Evolutionary conservation across 345 rosid species (phyloP).

Genomic region (Rhodamnia rubescens): DNA sequence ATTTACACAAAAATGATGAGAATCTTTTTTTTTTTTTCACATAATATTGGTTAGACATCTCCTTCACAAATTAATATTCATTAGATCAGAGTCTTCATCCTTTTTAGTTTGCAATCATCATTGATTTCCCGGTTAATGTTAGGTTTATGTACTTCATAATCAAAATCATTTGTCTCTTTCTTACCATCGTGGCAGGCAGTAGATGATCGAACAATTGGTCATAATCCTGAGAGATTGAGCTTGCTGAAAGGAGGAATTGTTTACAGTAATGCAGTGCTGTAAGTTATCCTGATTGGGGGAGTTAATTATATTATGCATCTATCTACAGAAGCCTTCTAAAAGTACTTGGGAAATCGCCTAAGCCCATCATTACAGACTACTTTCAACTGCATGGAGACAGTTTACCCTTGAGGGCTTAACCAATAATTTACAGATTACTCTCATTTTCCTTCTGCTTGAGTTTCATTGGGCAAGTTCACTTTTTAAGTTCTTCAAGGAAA

Average conservation of each 20-base stretch:
- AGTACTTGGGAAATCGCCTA: not conserved
- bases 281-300: slow-evolving; percentile 10
- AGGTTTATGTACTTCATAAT: not conserved
- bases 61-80: not conserved
- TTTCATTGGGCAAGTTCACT: not conserved
- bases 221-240: slow-evolving; percentile 54
- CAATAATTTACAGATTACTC: not conserved
- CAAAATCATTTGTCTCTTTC: not conserved
- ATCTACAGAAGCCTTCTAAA: not conserved
- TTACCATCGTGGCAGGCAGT: slow-evolving; percentile 28
- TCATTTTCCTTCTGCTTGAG: not conserved
- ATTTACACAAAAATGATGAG: not conserved
- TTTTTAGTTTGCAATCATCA: not conserved
- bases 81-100: not conserved
- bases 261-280: slow-evolving; percentile 50
- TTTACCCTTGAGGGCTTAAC: not conserved
- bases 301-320: not conserved
- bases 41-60: not conserved
- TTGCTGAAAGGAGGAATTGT: slow-evolving; percentile 51
- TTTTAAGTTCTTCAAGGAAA: not conserved
- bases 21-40: not conserved
- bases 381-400: not conserved
- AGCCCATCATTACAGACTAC: not conserved
- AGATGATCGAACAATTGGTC: slow-evolving; percentile 54
- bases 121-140: not conserved